These are phyloP conservation scores for Mucor saturninus DNA, from an alignment of 371 early-diverging fungal genomes.

Conservation along the genomic window DNA sequence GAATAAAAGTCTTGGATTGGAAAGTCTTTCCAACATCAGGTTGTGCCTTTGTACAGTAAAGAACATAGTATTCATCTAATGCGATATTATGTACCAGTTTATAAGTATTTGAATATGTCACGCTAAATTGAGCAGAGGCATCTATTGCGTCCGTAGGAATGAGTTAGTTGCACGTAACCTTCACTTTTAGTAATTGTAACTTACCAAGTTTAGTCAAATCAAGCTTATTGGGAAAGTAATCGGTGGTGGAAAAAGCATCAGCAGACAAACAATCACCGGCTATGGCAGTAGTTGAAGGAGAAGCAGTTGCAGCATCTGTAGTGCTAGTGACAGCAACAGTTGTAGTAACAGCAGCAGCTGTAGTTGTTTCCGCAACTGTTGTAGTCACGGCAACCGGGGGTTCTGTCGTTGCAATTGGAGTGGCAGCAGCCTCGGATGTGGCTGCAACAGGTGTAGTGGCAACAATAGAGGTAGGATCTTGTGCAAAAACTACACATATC, in stretches of 20 bases:
- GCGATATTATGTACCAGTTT: constrained; percentile 33
- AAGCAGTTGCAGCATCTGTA: constrained; percentile 3
- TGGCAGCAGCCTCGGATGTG: constrained; percentile 1
- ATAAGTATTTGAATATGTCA: constrained; percentile 33
- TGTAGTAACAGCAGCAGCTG: constrained; percentile 1
- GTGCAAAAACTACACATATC: constrained; percentile 14
- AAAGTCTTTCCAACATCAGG: constrained; percentile 27
- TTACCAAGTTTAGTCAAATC: constrained; percentile 18
- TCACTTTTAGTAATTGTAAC: background rate
- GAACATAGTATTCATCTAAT: constrained; percentile 33
- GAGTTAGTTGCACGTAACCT: too few species aligned
- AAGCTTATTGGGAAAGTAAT: constrained; percentile 29
- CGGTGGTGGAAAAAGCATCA: constrained; percentile 23
- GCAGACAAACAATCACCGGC: constrained; percentile 25
- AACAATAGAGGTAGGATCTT: background rate
- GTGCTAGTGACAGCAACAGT: constrained; percentile 7
- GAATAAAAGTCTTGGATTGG: constrained; percentile 36
- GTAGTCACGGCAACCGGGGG: background rate
- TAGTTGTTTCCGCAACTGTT: background rate
- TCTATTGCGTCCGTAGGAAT: background rate
- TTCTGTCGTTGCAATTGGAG: constrained; percentile 6
- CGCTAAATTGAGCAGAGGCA: constrained; percentile 26
- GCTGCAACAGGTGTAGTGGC: constrained; percentile 3
- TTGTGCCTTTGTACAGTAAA: constrained; percentile 31
- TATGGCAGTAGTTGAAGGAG: background rate